Evolutionary conservation across 345 rosid species (phyloP), one percentile per base, ranked within the genome.

Genomic region (Mangifera indica): DNA sequence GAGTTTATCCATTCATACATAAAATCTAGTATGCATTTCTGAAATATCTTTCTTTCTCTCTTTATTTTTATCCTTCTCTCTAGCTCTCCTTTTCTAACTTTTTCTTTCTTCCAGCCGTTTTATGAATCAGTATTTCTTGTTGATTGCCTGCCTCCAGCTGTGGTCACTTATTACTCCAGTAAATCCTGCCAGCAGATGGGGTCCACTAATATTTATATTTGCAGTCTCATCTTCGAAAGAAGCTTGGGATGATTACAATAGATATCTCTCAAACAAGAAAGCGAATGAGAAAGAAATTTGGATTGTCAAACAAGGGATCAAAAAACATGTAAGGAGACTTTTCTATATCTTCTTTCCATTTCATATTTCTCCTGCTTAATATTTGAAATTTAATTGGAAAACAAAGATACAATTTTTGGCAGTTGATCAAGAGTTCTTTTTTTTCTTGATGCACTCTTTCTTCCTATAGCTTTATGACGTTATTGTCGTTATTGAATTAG

Each of bases 101-200:
- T 18, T 62, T 60, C 61, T 26, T 69, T 57, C 71, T 79, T 82
- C 55, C 99, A 95, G 99, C 87, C 98, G 98, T 82, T 95, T 95
- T 69, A 92, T 92, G 98, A 95, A 95, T 85, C 98, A 95, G 87
- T 92, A 95, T 71, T 95, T 95, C 87, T 79, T 95, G 82, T 85
- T 95, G 89, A 95, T 95, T 79, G 99, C 99, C 21, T 95, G 99
- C 88, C 99, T 95, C 80, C 99, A 95, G 84, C 89, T 95, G 52
- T 95, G 99, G 99, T 86, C 99, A 22, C 97, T 95, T 51, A 95
- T 95, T 73, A 95, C 99, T 74, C 99, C 99, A 57, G 99, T 95
- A 54, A 95, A 92, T 81, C 99, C 99, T 74, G 99, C 98, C 57
- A 95, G 99, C 73, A 95, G 98, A 40, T 95, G 99, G 99, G 99